Percentiles rank a stretch among this genome's conserved stretches.
Conservation (phyloP, 345 rosid genomes). For the Populus nigra region DNA sequence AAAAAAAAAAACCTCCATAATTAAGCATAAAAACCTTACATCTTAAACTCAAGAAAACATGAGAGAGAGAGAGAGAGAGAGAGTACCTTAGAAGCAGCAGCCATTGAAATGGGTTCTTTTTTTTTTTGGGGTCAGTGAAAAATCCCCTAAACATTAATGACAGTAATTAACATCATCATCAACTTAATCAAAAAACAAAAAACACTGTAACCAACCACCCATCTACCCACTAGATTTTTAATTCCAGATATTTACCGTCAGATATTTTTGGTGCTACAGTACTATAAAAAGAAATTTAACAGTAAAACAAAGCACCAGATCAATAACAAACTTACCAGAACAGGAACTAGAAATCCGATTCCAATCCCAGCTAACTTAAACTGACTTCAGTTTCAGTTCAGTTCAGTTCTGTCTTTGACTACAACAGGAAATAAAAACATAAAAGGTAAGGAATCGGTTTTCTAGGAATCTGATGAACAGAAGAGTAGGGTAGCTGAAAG, state of each 20-base stretch:
- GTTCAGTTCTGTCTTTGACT: not conserved
- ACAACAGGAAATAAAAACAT: not conserved
- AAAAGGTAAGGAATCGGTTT: not conserved
- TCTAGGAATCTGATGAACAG: not conserved
- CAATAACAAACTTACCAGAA: not conserved
- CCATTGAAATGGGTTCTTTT: not conserved
- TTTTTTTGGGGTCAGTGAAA: not conserved
- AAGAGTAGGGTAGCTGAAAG: not conserved
- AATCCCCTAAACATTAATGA: not conserved
- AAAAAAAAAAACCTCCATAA: not conserved
- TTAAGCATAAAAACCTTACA: not conserved
- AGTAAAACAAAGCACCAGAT: not conserved
- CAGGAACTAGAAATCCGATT: not conserved
- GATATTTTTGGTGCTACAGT: not conserved
- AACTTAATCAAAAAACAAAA: not conserved
- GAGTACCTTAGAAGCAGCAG: not conserved
- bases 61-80: not conserved
- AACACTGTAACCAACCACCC: too few relatives aligned
- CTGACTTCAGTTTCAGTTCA: not conserved
- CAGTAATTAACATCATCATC: not conserved
- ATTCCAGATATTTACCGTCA: not conserved
- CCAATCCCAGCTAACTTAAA: not conserved
- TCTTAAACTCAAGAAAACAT: not conserved
- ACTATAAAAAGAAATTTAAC: not conserved
- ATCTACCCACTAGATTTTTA: not conserved